Conservation (phyloP, 495 filamentous ascomycete genomes). For the Schizothecium vesticola region DNA sequence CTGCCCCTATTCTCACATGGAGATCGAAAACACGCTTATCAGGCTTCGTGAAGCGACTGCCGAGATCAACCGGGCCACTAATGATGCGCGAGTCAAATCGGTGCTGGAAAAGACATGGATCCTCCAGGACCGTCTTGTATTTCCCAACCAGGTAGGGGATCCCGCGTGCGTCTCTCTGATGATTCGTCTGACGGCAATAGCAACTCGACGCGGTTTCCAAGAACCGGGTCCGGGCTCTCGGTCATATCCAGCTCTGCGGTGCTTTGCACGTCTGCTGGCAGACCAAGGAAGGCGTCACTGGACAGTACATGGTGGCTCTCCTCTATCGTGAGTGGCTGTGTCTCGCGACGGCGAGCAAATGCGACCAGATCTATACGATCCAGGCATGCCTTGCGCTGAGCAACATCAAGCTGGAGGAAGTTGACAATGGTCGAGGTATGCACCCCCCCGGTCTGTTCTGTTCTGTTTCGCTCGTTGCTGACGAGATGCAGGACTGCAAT, state of each 20-base stretch:
- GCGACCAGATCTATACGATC: constrained; percentile 59
- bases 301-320: constrained; percentile 82
- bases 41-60: constrained; percentile 63
- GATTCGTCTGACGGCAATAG: constrained; percentile 17
- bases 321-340: constrained; percentile 78
- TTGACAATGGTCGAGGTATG: constrained; percentile 79
- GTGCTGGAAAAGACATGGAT: constrained; percentile 68
- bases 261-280: constrained; percentile 83
- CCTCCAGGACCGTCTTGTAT: constrained; percentile 69
- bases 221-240: constrained; percentile 65
- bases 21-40: constrained; percentile 68
- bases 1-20: constrained; percentile 71
- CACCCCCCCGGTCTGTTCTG: too few relatives aligned
- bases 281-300: constrained; percentile 55
- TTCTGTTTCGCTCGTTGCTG: constrained; percentile 1
- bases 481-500: constrained; percentile 63
- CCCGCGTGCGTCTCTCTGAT: background rate
- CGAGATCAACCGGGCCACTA: constrained; percentile 72
- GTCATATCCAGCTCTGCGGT: constrained; percentile 79
- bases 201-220: constrained; percentile 43
- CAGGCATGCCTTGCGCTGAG: constrained; percentile 68
- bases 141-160: constrained; percentile 58
- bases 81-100: constrained; percentile 53
- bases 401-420: constrained; percentile 66
- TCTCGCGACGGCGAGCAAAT: constrained; percentile 61